These are phyloP conservation scores for Pseudonectria foliicola DNA, from an alignment of 2,329 filamentous ascomycete species.

Conservation along the genomic window DNA sequence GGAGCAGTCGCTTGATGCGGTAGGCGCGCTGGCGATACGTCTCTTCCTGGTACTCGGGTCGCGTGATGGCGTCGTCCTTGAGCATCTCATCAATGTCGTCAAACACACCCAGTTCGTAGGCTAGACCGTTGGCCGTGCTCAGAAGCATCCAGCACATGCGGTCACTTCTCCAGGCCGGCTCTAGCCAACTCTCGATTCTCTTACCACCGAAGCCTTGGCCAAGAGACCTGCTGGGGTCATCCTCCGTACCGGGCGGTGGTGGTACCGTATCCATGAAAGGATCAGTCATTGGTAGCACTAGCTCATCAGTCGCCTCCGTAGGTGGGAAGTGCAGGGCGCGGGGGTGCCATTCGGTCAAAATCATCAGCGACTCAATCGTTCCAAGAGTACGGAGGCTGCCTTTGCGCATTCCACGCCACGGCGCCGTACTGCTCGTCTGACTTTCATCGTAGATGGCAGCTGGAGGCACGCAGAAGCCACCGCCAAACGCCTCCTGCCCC, in stretches of 20 bases:
- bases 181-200: constrained; percentile 89
- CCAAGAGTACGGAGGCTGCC: constrained; percentile 83
- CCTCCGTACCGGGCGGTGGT: constrained; percentile 32
- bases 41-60: constrained; percentile 66
- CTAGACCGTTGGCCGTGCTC: constrained; percentile 81
- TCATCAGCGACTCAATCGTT: constrained; percentile 88
- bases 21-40: constrained; percentile 68
- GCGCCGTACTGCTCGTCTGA: constrained; percentile 60
- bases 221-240: constrained; percentile 24
- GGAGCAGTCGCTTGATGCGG: constrained; percentile 76
- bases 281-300: constrained; percentile 56
- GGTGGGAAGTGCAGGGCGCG: constrained; percentile 89
- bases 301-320: constrained; percentile 64
- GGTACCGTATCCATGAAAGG: constrained; percentile 20
- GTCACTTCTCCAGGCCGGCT: constrained; percentile 90
- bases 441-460: constrained; percentile 45
- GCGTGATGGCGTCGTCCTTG: constrained; percentile 49
- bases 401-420: constrained; percentile 63
- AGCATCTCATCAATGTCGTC: constrained; percentile 74
- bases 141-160: constrained; percentile 98
- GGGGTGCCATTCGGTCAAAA: constrained; percentile 96
- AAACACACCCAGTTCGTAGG: constrained; percentile 92
- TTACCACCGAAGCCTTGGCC: constrained; percentile 65
- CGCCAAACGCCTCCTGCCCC: constrained; percentile 93
- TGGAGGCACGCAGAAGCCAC: constrained; percentile 73